phyloP scores from a whole-genome alignment of 2,329 filamentous ascomycete genomes.

The Samsoniella hepiali region DNA sequence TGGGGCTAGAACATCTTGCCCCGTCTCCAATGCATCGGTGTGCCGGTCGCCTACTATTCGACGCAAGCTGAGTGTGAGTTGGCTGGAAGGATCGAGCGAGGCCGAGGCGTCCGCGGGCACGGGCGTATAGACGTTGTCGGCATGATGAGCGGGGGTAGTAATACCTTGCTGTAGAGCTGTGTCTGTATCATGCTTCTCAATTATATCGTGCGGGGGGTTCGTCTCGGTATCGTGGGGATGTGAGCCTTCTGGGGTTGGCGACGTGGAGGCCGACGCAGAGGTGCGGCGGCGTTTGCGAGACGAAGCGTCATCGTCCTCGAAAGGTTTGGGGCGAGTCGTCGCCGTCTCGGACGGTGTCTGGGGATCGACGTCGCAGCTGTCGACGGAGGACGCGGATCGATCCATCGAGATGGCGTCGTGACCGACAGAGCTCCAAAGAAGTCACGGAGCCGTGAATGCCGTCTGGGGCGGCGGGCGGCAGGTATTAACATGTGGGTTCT shows the following conservation, averaged over 20 bases:
- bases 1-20: neutral
- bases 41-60: slow-evolving; percentile 2
- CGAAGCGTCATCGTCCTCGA: slow-evolving; percentile 54
- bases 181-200: neutral
- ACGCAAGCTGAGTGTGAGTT: slow-evolving; percentile 14
- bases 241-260: slow-evolving; percentile 39
- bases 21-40: neutral
- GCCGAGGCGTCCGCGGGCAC: neutral
- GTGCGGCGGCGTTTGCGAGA: slow-evolving; percentile 62
- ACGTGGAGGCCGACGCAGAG: slow-evolving; percentile 53
- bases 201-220: neutral
- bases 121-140: neutral
- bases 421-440: slow-evolving; percentile 40
- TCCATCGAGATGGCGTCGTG: slow-evolving; percentile 41
- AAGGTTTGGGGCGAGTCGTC: slow-evolving; percentile 62
- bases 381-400: slow-evolving; percentile 46
- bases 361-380: slow-evolving; percentile 53
- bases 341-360: slow-evolving; percentile 59
- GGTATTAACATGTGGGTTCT: slow-evolving; percentile 53
- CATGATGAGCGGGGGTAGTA: neutral
- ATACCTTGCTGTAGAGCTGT: neutral
- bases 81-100: neutral
- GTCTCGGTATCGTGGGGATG: slow-evolving; percentile 18
- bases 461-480: slow-evolving; percentile 43
- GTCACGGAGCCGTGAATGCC: slow-evolving; percentile 52